These are phyloP conservation scores for Pezicula radicicola DNA, from an alignment of 2,329 filamentous ascomycete species.

Conservation along the genomic window DNA sequence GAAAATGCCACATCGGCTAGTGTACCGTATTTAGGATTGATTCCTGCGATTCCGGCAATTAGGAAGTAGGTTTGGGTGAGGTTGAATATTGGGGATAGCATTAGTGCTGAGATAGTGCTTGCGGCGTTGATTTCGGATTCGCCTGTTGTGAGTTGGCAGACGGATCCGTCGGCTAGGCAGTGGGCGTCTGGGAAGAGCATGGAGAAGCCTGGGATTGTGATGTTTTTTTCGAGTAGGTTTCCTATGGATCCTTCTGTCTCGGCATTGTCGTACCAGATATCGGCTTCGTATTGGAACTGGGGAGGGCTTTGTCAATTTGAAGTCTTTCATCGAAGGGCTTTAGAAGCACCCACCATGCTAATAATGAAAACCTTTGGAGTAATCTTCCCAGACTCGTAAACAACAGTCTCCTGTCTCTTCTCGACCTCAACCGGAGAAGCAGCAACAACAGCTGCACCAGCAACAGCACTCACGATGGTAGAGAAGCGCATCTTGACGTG, in stretches of 20 bases:
- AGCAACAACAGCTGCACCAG: constrained; percentile 3
- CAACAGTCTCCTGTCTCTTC: neutral
- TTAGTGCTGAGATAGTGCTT: constrained; percentile 58
- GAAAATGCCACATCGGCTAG: constrained; percentile 65
- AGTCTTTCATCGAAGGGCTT: neutral
- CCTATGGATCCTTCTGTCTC: constrained; percentile 41
- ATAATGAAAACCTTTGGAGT: constrained; percentile 61
- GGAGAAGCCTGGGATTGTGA: constrained; percentile 60
- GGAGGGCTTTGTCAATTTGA: neutral
- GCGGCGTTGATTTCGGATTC: constrained; percentile 76
- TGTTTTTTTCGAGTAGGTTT: constrained; percentile 52
- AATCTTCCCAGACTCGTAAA: constrained; percentile 25
- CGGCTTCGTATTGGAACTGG: constrained; percentile 60
- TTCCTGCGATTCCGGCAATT: constrained; percentile 69
- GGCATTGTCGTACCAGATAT: constrained; percentile 57
- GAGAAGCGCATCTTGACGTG: constrained; percentile 7
- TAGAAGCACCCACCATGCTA: constrained; percentile 48
- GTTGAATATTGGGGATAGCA: constrained; percentile 61
- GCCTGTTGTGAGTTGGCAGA: constrained; percentile 69
- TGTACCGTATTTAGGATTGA: constrained; percentile 66
- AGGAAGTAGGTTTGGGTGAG: constrained; percentile 68
- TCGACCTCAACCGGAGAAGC: constrained; percentile 1
- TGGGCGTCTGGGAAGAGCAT: constrained; percentile 62
- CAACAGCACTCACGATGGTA: constrained; percentile 2
- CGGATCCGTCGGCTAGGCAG: constrained; percentile 55